phyloP scores from a whole-genome alignment of 2,329 filamentous ascomycete genomes.

The Diplodia mutila region DNA sequence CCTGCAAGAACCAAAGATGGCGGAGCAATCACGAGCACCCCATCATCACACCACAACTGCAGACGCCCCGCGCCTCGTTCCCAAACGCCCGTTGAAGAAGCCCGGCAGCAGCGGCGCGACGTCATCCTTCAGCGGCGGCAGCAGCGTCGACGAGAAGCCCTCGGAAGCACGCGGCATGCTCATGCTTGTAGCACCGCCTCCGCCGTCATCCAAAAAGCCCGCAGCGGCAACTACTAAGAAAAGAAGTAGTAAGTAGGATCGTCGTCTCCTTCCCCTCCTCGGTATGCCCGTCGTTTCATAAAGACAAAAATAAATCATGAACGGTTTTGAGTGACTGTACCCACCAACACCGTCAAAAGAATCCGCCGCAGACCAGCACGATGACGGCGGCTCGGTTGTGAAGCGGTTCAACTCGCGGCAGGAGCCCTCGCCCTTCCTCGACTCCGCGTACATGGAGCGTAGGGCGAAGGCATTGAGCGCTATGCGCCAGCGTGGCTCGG shows the following conservation, averaged over 20 bases:
- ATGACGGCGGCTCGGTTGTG: background rate
- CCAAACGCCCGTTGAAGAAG: conserved; percentile 8
- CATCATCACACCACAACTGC: background rate
- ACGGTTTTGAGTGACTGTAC: background rate
- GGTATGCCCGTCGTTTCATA: background rate
- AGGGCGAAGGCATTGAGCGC: background rate
- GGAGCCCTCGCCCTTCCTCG: conserved; percentile 19
- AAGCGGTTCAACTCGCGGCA: conserved; percentile 8
- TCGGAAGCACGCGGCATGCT: conserved; percentile 14
- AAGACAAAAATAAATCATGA: background rate
- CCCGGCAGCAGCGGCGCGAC: background rate
- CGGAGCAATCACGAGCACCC: background rate
- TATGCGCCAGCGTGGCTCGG: background rate
- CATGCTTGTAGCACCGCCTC: background rate
- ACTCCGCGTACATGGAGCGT: conserved; percentile 3
- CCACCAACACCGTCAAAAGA: too few species aligned
- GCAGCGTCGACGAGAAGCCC: background rate
- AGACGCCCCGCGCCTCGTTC: background rate
- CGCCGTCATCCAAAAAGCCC: background rate
- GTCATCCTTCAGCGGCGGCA: background rate
- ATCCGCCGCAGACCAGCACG: background rate
- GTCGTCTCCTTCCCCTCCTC: background rate
- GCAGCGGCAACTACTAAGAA: background rate
- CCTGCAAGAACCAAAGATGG: too few species aligned
- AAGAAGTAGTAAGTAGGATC: background rate